phyloP scores from a whole-genome alignment of 2,329 filamentous ascomycete genomes.

The Colletotrichum viniferum region DNA sequence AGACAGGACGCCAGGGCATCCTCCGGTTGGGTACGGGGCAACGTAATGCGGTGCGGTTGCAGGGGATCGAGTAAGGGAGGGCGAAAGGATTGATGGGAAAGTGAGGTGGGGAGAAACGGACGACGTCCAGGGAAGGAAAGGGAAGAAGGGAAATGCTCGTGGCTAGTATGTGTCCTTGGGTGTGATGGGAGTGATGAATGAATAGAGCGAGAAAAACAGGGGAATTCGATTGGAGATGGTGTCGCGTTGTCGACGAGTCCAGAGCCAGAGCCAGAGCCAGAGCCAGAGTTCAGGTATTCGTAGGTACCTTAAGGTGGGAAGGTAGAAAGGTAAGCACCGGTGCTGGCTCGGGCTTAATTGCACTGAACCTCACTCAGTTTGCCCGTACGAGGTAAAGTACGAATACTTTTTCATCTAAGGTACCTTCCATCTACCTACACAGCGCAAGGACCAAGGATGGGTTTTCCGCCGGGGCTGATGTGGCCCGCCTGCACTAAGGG shows the following conservation, averaged over 20 bases:
- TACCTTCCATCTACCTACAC: not conserved
- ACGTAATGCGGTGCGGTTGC: not conserved
- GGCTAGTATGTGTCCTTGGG: not conserved
- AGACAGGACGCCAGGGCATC: conserved; percentile 4
- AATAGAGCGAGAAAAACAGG: not conserved
- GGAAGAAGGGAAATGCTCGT: not conserved
- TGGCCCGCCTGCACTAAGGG: not conserved
- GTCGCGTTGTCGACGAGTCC: not conserved
- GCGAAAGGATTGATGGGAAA: not conserved
- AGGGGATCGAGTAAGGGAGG: not conserved
- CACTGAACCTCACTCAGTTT: not conserved
- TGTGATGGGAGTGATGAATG: not conserved
- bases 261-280: not conserved
- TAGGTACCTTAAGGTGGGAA: not conserved
- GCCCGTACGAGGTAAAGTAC: not conserved
- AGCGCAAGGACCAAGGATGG: not conserved
- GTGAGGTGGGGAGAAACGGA: not conserved
- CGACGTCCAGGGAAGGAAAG: not conserved
- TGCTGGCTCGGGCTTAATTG: not conserved
- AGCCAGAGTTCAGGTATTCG: too few relatives aligned
- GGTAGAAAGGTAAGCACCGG: not conserved
- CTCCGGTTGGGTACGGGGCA: not conserved
- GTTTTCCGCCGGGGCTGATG: not conserved
- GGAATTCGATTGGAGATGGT: not conserved
- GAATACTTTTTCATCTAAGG: not conserved